These are phyloP conservation scores for Hymenoscyphus linearis DNA, from an alignment of 2,329 filamentous ascomycete genomes.

Conservation along the genomic window DNA sequence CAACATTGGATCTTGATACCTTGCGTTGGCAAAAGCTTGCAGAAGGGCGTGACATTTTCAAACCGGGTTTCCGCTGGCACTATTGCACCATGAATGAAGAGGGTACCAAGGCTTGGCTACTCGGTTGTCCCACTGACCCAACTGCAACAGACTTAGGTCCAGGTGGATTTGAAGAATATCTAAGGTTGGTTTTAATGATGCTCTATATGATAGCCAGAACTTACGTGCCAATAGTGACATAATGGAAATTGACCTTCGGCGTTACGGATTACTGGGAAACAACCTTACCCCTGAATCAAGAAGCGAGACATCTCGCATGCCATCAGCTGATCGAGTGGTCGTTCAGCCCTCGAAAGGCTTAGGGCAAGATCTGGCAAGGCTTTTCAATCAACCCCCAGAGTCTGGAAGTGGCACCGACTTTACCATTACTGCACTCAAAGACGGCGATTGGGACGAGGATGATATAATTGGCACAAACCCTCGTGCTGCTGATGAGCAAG, in stretches of 20 bases:
- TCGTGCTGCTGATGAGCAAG: slow-evolving; percentile 34
- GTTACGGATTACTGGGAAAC: slow-evolving; percentile 86
- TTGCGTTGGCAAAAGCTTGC: slow-evolving; percentile 93
- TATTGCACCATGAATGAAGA: slow-evolving; percentile 96
- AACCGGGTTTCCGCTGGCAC: slow-evolving; percentile 90
- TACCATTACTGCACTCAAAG: slow-evolving; percentile 79
- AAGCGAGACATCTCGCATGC: slow-evolving; percentile 44
- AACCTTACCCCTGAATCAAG: slow-evolving; percentile 55
- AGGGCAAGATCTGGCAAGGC: slow-evolving; percentile 76
- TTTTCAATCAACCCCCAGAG: slow-evolving; percentile 84
- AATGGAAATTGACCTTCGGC: slow-evolving; percentile 85
- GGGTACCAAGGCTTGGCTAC: slow-evolving; percentile 91
- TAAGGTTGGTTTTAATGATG: slow-evolving; percentile 44
- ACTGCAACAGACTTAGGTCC: slow-evolving; percentile 59
- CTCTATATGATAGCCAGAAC: background rate
- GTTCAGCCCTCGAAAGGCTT: slow-evolving; percentile 62
- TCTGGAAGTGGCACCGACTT: slow-evolving; percentile 86
- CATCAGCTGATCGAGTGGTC: slow-evolving; percentile 38
- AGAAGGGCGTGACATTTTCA: slow-evolving; percentile 90
- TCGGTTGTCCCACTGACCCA: slow-evolving; percentile 81
- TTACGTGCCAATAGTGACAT: slow-evolving; percentile 51
- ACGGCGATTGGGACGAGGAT: slow-evolving; percentile 64
- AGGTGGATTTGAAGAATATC: slow-evolving; percentile 78
- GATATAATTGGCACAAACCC: slow-evolving; percentile 47
- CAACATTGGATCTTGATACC: slow-evolving; percentile 78